Evolutionary conservation across 768 basidiomycete species (phyloP).

Genomic region (Sarcomyxa edulis): DNA sequence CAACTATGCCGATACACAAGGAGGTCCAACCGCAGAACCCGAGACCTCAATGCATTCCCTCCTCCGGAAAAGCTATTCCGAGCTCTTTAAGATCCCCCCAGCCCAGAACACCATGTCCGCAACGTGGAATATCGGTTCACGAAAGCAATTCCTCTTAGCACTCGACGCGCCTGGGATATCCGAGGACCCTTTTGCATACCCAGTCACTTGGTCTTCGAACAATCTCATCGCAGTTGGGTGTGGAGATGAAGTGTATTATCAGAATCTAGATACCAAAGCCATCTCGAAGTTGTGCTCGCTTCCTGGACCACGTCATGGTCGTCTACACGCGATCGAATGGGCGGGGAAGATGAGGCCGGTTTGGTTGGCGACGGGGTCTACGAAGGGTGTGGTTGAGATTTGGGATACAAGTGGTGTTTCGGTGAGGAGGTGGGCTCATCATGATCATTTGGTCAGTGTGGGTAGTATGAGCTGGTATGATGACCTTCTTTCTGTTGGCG

Average conservation of each 20-base stretch:
- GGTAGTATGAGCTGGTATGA: slow-evolving; percentile 50
- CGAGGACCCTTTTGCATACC: slow-evolving; percentile 45
- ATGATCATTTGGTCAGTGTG: slow-evolving; percentile 14
- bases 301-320: slow-evolving; percentile 23
- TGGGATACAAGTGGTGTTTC: slow-evolving; percentile 43
- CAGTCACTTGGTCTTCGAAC: slow-evolving; percentile 55
- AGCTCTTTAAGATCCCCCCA: slow-evolving; percentile 36
- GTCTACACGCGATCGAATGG: slow-evolving; percentile 49
- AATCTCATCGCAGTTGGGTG: slow-evolving; percentile 65
- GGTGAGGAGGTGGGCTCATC: slow-evolving; percentile 30
- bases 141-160: slow-evolving; percentile 49
- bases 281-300: slow-evolving; percentile 48
- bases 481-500: slow-evolving; percentile 59
- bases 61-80: slow-evolving; percentile 47
- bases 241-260: slow-evolving; percentile 53
- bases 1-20: slow-evolving; percentile 39
- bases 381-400: slow-evolving; percentile 42
- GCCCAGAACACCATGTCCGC: slow-evolving; percentile 38
- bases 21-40: no score
- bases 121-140: slow-evolving; percentile 48
- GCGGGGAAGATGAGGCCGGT: slow-evolving; percentile 32
- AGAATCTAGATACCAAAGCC: slow-evolving; percentile 49
- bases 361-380: slow-evolving; percentile 48
- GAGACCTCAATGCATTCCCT: slow-evolving; percentile 37
- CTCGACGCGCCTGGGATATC: slow-evolving; percentile 65